Conservation (phyloP, 2,329 filamentous ascomycete genomes). For the Aspergillus vadensis region DNA sequence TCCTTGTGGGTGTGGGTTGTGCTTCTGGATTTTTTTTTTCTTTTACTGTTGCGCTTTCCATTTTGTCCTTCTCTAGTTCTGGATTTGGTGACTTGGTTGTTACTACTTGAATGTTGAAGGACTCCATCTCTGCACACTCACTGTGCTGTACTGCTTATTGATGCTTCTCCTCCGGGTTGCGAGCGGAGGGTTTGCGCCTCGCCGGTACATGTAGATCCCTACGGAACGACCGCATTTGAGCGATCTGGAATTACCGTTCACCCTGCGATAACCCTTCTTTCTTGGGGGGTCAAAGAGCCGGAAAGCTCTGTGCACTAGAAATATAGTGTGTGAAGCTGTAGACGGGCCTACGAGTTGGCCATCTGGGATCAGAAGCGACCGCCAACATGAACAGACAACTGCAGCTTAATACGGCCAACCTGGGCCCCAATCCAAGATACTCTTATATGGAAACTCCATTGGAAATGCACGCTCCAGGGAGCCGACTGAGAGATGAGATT, state of each 20-base stretch:
- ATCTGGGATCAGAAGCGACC: neutral
- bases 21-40: neutral
- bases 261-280: too few relatives aligned
- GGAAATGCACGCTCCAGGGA: constrained; percentile 27
- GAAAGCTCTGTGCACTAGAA: neutral
- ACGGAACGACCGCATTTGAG: neutral
- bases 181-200: constrained; percentile 1
- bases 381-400: constrained; percentile 21
- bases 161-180: constrained; percentile 2
- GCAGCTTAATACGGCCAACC: constrained; percentile 27
- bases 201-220: constrained; percentile 9
- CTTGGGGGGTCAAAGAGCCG: neutral
- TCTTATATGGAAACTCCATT: constrained; percentile 32
- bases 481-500: constrained; percentile 1
- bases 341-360: neutral
- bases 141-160: neutral
- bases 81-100: too few relatives aligned
- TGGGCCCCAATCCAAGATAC: constrained; percentile 23
- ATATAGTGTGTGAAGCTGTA: neutral
- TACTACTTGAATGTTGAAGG: too few relatives aligned
- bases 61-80: too few relatives aligned
- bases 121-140: neutral
- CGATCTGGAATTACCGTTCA: neutral
- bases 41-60: neutral
- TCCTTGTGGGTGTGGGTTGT: neutral